A percentile compares a stretch with the other conserved stretches of the same genome.
These are phyloP conservation scores for Pythium monospermum DNA, from an alignment of 352 stramenopile species.

Conservation along the genomic window DNA sequence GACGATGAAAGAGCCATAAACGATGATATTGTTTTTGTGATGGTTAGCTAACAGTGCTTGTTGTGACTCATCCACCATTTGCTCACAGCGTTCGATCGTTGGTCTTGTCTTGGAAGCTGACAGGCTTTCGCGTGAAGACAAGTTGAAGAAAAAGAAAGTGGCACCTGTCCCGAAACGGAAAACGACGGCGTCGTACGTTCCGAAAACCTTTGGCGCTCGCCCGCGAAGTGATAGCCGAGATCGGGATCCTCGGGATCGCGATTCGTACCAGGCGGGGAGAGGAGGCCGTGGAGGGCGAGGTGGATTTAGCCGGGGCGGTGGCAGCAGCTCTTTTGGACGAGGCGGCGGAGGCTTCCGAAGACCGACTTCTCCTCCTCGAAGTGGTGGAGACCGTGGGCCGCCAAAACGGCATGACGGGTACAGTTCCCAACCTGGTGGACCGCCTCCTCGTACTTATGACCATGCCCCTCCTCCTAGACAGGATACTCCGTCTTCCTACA, in stretches of 20 bases:
- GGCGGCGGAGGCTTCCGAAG: slow-evolving; percentile 8
- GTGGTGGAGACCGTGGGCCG: slow-evolving; percentile 7
- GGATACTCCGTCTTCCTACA: slow-evolving; percentile 1
- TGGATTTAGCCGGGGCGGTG: slow-evolving; percentile 9
- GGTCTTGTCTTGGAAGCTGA: slow-evolving; percentile 66
- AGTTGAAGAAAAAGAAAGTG: slow-evolving; percentile 24
- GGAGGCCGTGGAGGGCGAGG: slow-evolving; percentile 14
- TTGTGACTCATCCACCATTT: too few relatives aligned
- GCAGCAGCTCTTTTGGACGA: slow-evolving; percentile 13
- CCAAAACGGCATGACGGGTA: slow-evolving; percentile 12
- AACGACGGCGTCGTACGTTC: slow-evolving; percentile 4
- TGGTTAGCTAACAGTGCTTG: neutral
- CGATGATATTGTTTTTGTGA: neutral
- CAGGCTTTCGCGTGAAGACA: slow-evolving; percentile 57
- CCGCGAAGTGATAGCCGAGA: slow-evolving; percentile 17
- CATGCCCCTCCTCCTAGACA: slow-evolving; percentile 14
- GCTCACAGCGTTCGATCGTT: too few relatives aligned
- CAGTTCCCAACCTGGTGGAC: slow-evolving; percentile 3
- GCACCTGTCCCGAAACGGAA: neutral
- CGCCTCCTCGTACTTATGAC: slow-evolving; percentile 9
- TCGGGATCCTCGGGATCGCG: slow-evolving; percentile 10
- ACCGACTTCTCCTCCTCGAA: slow-evolving; percentile 6
- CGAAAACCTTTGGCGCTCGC: neutral
- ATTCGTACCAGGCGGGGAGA: neutral
- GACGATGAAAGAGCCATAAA: too few relatives aligned